A percentile compares a stretch with the other conserved stretches of the same genome.
Evolutionary conservation across 23 red algal species (phyloP).

Genomic region (Gracilaria caudata): DNA sequence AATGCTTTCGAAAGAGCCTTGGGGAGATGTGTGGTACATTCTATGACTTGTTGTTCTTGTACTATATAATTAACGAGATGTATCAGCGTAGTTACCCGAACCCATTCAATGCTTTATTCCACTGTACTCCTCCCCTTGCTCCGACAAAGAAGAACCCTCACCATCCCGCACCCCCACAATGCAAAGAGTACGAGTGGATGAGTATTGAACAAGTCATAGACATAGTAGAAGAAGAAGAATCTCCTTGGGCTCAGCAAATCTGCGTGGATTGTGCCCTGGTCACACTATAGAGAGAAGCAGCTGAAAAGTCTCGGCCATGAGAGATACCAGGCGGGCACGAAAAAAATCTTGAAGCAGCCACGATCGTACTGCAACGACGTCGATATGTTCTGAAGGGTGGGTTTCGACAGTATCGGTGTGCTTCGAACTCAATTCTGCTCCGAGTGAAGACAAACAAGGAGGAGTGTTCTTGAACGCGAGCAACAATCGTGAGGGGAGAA

Average conservation of each 20-base stretch:
- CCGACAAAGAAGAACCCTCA: background rate
- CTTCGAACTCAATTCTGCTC: background rate
- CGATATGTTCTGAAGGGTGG: background rate
- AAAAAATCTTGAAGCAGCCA: background rate
- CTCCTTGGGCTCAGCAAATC: background rate
- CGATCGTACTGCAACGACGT: background rate
- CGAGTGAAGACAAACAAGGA: constrained; percentile 4
- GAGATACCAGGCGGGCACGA: background rate
- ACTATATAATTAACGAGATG: background rate
- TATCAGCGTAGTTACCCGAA: background rate
- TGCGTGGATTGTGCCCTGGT: background rate
- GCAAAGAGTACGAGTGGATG: background rate
- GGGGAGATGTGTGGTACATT: background rate
- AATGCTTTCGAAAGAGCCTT: background rate
- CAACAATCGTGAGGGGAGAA: background rate
- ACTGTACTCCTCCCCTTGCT: background rate
- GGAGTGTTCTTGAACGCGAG: constrained; percentile 11
- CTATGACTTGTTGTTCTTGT: background rate
- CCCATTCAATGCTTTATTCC: background rate
- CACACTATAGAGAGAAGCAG: background rate
- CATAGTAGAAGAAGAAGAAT: background rate
- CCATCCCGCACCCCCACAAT: background rate
- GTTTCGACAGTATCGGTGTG: constrained; percentile 2
- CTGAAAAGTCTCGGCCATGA: background rate
- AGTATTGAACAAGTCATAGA: background rate